Base-by-base conservation (phyloP, 495 filamentous ascomycete genomes). In the Schizothecium vesticola region DNA sequence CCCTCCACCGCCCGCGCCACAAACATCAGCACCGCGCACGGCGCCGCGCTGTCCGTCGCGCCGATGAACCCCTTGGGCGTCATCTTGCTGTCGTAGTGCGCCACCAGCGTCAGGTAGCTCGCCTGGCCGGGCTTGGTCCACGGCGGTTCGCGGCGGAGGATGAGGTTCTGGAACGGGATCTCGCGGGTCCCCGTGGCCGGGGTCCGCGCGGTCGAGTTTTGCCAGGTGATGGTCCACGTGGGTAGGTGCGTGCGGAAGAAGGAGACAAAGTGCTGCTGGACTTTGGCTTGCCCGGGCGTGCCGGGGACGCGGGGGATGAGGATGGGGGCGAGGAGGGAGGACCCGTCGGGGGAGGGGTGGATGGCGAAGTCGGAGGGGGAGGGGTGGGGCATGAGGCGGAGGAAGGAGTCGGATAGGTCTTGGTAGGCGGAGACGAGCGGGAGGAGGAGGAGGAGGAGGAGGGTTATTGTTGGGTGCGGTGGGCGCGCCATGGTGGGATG, bases 11-110 rank as follows among this genome's bases (percentile, higher is more conserved):
- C 73, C 64, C 75, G 69, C 26, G 81, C 82, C 1, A 79, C 77
- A 73, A 94, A 91, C 87, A 97, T 86, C 43, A 97, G 79, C 75
- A 97, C 89, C 0, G 93, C 94, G 74, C 92, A 96, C 13, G 93
- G 92, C 36, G 87, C 93, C 1, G 94, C 93, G 71, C 91, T 94
- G 69, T 97, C 93, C 51, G 89, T 96, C 0, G 92, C 93, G 1
- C 93, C 93, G 22, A 97, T 89, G 77, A 97, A 97, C 0, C 91
- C 93, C 65, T 86, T 78, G 1, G 92, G 92, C 16, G 78, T 81
- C 36, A 89, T 81, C 77, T 93, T 90, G 72, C 88, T 91, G 71
- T 97, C 94, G 75, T 96, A 97, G 77, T 97, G 94, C 62, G 94
- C 94, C n/a, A 92, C 94, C n/a, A 97, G 82, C 22, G 92, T 91